Evolutionary conservation across 345 rosid species (phyloP), one percentile per base, ranked within the genome.

Genomic region (Bruguiera gymnorhiza): DNA sequence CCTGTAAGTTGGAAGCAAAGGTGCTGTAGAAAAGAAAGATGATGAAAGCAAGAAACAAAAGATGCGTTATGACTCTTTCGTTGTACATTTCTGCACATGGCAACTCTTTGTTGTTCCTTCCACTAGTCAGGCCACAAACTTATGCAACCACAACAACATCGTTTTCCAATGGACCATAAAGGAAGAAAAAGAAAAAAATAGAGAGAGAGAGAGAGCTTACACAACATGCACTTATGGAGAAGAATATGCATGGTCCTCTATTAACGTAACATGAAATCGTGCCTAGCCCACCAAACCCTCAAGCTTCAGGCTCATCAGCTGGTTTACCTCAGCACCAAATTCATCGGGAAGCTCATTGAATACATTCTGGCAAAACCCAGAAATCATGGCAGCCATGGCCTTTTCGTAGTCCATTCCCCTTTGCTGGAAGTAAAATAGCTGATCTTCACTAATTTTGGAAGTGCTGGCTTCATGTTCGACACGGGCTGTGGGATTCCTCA

Each of bases 381-480:
- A 90, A 62, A 95, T 87, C 97, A 89, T 89, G 6, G 96, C 99
- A 2, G 97, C 97, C 96, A 95, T 87, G 10, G 97, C 99, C 75
- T 82, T 94, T 90, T 95, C 97, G 0, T 86, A 89, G 80, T 89
- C 97, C 0, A 94, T 82, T 36, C 99, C 99, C 76, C 97, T 88
- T 63, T 95, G 99, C 74, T 92, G 99, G 72, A 95, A 95, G 90
- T 89, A 95, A 82, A 95, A 95, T 9, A 92, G 85, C 83, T 95
- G 97, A 79, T 89, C 97, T 82, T 89, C 96, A 24, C 92, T 89
- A 0, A 88, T 95, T 83, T 95, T 95, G 6, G 99, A 92, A 53
- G 97, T 95, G 85, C 93, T 92, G 11, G 99, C 99, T 78, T 95
- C 99, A 5, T 95, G 99, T 76, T 95, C 97, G 6, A 95, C 86